phyloP scores from a whole-genome alignment of 257 asterid genomes.

The Jaltomata sinuosa region DNA sequence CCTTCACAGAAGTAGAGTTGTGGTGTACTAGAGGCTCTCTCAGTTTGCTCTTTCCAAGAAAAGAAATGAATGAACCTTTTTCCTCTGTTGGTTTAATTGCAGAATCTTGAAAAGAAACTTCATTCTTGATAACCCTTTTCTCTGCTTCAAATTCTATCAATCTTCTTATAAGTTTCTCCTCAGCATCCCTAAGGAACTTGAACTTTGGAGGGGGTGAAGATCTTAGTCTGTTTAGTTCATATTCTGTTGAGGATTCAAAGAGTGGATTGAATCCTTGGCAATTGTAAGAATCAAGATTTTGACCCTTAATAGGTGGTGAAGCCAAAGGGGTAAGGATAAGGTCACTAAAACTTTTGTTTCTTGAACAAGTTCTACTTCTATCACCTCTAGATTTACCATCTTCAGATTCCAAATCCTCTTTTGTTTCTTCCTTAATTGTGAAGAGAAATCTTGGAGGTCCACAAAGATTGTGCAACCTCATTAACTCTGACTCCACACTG shows the following conservation, averaged over 20 bases:
- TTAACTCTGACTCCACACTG: constrained; percentile 59
- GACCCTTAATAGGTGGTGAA: constrained; percentile 49
- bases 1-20: constrained; percentile 39
- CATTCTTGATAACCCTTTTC: constrained; percentile 15
- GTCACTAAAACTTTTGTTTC: constrained; percentile 67
- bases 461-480: constrained; percentile 73
- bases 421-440: constrained; percentile 87
- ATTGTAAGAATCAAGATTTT: constrained; percentile 37
- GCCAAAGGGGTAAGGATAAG: constrained; percentile 50
- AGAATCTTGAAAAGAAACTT: constrained; percentile 12
- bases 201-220: constrained; percentile 95
- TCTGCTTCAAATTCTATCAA: constrained; percentile 40
- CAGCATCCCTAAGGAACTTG: constrained; percentile 91
- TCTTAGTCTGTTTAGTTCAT: constrained; percentile 44
- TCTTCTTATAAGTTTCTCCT: constrained; percentile 65
- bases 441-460: constrained; percentile 94
- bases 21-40: constrained; percentile 2
- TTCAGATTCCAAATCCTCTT: constrained; percentile 79
- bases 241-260: constrained; percentile 57
- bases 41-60: constrained; percentile 30
- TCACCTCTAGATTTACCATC: constrained; percentile 49
- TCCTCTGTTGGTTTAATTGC: constrained; percentile 14
- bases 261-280: constrained; percentile 71
- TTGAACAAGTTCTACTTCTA: constrained; percentile 56
- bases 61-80: constrained; percentile 31